phyloP scores from a whole-genome alignment of 345 rosid species.

The Triadica sebifera region DNA sequence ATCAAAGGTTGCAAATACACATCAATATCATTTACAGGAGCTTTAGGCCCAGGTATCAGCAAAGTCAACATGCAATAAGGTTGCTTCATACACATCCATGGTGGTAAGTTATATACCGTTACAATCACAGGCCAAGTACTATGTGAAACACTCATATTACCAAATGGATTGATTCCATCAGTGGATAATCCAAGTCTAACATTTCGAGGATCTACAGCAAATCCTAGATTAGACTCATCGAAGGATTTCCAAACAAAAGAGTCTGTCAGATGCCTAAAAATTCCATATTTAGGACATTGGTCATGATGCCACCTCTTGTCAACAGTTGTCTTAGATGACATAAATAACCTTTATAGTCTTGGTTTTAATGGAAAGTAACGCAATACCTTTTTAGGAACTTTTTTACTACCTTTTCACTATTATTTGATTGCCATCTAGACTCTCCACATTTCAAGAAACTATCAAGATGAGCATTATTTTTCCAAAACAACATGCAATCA shows the following conservation, averaged over 20 bases:
- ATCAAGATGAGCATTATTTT: too few relatives aligned
- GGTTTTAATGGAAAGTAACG: neutral
- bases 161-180: neutral
- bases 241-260: neutral
- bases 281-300: neutral
- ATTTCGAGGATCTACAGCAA: neutral
- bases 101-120: neutral
- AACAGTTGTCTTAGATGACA: neutral
- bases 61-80: neutral
- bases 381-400: neutral
- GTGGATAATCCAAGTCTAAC: neutral
- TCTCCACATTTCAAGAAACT: neutral
- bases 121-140: neutral
- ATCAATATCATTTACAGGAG: neutral
- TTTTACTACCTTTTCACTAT: neutral
- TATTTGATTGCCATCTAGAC: neutral
- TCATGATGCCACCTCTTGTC: neutral
- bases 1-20: neutral
- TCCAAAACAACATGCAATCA: too few relatives aligned
- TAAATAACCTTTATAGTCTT: constrained; percentile 1
- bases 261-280: neutral
- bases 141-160: neutral
- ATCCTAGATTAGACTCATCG: neutral
- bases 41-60: neutral
- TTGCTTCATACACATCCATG: neutral